phyloP scores from a whole-genome alignment of 1,284 basidiomycete species.

The Sutorius eximius region DNA sequence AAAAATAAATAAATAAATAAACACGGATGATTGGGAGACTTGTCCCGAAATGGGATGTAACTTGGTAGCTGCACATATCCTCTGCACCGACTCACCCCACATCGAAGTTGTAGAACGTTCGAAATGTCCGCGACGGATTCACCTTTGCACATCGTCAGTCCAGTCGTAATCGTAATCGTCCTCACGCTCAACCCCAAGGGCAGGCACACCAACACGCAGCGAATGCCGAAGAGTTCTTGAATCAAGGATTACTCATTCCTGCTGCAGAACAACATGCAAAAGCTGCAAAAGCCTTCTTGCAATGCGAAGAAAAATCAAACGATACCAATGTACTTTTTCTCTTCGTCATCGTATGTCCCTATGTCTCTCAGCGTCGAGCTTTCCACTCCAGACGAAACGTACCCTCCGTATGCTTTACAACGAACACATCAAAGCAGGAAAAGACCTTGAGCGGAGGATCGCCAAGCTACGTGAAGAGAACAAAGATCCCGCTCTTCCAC shows the following conservation, averaged over 20 bases:
- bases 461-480: conserved; percentile 69
- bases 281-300: conserved; percentile 70
- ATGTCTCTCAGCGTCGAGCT: conserved; percentile 14
- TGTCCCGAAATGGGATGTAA: too few species aligned
- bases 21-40: too few species aligned
- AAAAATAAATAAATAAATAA: too few species aligned
- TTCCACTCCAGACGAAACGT: conserved; percentile 60
- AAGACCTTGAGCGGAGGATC: conserved; percentile 69
- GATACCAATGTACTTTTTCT: conserved; percentile 61
- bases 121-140: conserved; percentile 28
- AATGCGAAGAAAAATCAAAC: conserved; percentile 65
- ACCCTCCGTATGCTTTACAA: conserved; percentile 72
- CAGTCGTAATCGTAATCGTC: neutral
- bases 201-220: conserved; percentile 81
- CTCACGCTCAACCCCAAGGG: neutral
- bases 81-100: neutral
- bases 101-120: neutral
- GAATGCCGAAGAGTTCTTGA: conserved; percentile 69
- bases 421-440: conserved; percentile 65
- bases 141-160: conserved; percentile 31
- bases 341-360: conserved; percentile 6
- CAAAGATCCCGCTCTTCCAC: conserved; percentile 66
- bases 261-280: conserved; percentile 64
- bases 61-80: neutral
- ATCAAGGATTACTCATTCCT: conserved; percentile 62